Conservation (phyloP, 176 grass and related monocot species). For the Carex pumila region DNA sequence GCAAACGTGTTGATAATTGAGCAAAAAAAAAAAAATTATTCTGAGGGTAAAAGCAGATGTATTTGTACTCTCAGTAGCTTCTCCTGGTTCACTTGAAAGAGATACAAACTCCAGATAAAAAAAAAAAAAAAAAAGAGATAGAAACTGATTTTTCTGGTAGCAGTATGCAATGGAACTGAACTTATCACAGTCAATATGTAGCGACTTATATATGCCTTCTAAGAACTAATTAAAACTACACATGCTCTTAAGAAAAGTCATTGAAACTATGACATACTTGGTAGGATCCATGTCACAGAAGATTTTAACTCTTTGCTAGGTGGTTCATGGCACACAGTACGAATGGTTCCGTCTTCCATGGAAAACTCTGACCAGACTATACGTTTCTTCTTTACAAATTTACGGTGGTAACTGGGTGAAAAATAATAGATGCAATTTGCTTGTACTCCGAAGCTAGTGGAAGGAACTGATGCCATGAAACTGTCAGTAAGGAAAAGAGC, state of each 20-base stretch:
- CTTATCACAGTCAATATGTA: no score
- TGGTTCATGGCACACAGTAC: background rate
- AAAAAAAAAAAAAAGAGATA: no score
- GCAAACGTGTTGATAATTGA: no score
- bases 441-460: constrained; percentile 26
- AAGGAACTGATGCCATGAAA: constrained; percentile 45
- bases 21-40: no score
- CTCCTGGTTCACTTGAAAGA: no score
- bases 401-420: background rate
- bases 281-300: background rate
- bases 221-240: no score
- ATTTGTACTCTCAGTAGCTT: no score
- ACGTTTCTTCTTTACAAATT: background rate
- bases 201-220: no score
- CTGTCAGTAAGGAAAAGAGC: constrained; percentile 46
- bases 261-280: background rate
- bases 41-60: no score
- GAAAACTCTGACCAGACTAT: background rate
- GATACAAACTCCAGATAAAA: no score
- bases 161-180: no score
- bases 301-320: background rate
- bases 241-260: background rate
- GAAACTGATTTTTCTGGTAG: no score
- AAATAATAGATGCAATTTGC: constrained; percentile 50
- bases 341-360: background rate